phyloP scores from a whole-genome alignment of 768 basidiomycete genomes.

The Erythrobasidium yunnanense region DNA sequence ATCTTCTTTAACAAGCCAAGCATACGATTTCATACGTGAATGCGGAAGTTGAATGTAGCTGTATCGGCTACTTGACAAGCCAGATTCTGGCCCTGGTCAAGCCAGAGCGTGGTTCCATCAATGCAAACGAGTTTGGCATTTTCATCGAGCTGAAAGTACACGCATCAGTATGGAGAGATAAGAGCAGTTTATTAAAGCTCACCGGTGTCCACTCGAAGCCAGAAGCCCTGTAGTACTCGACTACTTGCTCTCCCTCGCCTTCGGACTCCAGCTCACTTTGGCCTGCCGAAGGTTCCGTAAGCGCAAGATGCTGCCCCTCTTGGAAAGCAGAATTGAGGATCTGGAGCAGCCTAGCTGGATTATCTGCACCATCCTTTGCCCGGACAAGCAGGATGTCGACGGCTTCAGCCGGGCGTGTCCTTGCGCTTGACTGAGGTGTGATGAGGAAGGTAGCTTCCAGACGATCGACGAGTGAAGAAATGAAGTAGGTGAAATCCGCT shows the following conservation, averaged over 20 bases:
- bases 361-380: background rate
- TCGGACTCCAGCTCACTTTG: too few species aligned
- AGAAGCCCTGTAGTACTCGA: slow-evolving; percentile 20
- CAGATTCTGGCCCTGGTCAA: background rate
- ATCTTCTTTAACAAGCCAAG: too few species aligned
- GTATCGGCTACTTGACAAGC: background rate
- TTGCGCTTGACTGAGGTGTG: slow-evolving; percentile 48
- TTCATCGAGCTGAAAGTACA: slow-evolving; percentile 8
- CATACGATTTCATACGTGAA: too few species aligned
- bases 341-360: slow-evolving; percentile 18
- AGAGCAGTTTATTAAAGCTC: background rate
- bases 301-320: slow-evolving; percentile 22
- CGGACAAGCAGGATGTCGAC: slow-evolving; percentile 20
- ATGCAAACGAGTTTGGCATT: slow-evolving; percentile 9
- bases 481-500: slow-evolving; percentile 65
- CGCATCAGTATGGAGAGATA: too few species aligned
- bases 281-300: background rate
- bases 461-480: slow-evolving; percentile 73
- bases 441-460: slow-evolving; percentile 74
- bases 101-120: background rate
- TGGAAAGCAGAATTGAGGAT: slow-evolving; percentile 23
- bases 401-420: background rate
- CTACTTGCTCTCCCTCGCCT: slow-evolving; percentile 1
- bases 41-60: too few species aligned
- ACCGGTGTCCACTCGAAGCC: slow-evolving; percentile 21